These are phyloP conservation scores for Gryganskiella cystojenkinii DNA, from an alignment of 192 early-diverging fungal genomes.

Conservation along the genomic window DNA sequence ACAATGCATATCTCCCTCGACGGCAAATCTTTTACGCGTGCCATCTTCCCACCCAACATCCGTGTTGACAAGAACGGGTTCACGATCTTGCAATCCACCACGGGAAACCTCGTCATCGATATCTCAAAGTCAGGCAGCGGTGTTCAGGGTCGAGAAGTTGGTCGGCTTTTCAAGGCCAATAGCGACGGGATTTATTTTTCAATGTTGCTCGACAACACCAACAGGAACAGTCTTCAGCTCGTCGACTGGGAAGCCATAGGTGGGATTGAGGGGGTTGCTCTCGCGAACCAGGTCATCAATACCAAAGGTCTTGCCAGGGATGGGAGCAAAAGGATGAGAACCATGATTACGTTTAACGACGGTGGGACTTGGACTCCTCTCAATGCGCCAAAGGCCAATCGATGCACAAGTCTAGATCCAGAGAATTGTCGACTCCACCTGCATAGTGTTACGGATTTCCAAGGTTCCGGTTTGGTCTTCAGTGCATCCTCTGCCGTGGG, in stretches of 20 bases:
- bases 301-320: conserved; percentile 64
- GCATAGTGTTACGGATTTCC: conserved; percentile 75
- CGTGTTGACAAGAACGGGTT: conserved; percentile 76
- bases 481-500: conserved; percentile 76
- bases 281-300: conserved; percentile 87
- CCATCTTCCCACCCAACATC: conserved; percentile 84
- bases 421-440: conserved; percentile 82
- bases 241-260: conserved; percentile 93
- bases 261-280: conserved; percentile 81
- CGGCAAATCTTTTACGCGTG: conserved; percentile 72
- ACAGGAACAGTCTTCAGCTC: conserved; percentile 71
- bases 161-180: conserved; percentile 89
- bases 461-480: conserved; percentile 63
- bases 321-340: conserved; percentile 68
- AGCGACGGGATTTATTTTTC: conserved; percentile 80
- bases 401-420: conserved; percentile 42
- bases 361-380: conserved; percentile 53
- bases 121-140: conserved; percentile 70
- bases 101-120: conserved; percentile 78
- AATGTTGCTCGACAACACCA: conserved; percentile 77
- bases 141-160: conserved; percentile 59
- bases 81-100: conserved; percentile 83
- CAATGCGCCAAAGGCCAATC: background rate
- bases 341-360: conserved; percentile 86
- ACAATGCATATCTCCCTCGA: conserved; percentile 75